phyloP scores from a whole-genome alignment of 192 early-diverging fungal species.

The Backusella luteola region DNA sequence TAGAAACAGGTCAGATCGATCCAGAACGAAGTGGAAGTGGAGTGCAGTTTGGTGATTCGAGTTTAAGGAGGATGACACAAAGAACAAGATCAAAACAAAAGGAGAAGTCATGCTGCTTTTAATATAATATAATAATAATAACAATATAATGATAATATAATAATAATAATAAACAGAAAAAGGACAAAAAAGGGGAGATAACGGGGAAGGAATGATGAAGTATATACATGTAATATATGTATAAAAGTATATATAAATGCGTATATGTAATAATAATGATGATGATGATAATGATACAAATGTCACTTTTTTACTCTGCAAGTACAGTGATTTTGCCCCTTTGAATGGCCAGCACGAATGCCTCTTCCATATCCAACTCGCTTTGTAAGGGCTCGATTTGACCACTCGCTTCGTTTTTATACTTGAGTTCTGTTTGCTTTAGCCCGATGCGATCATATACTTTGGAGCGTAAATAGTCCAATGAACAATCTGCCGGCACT shows the following conservation, averaged over 20 bases:
- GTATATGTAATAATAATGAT: neutral
- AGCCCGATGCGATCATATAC: constrained; percentile 48
- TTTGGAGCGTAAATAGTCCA: constrained; percentile 49
- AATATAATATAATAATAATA: neutral
- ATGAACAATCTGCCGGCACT: constrained; percentile 51
- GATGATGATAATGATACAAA: neutral
- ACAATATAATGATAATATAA: neutral
- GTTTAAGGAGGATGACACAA: constrained; percentile 50
- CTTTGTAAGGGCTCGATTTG: constrained; percentile 22
- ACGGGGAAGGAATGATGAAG: neutral
- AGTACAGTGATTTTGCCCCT: constrained; percentile 46
- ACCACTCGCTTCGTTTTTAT: constrained; percentile 38
- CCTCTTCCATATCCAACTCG: constrained; percentile 44
- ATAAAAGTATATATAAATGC: neutral
- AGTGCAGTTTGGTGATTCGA: constrained; percentile 54
- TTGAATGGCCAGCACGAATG: constrained; percentile 33
- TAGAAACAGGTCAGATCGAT: constrained; percentile 56
- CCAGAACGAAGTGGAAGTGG: constrained; percentile 52
- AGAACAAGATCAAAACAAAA: constrained; percentile 43
- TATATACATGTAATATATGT: neutral
- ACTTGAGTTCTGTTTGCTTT: constrained; percentile 30
- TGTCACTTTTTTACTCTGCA: neutral
- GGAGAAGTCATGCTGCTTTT: constrained; percentile 46
- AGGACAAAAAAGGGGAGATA: neutral
- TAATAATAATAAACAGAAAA: neutral